A percentile compares a stretch with the other conserved stretches of the same genome.
Conservation (phyloP, 73 alveolate genomes). For the Stentor coeruleus region DNA sequence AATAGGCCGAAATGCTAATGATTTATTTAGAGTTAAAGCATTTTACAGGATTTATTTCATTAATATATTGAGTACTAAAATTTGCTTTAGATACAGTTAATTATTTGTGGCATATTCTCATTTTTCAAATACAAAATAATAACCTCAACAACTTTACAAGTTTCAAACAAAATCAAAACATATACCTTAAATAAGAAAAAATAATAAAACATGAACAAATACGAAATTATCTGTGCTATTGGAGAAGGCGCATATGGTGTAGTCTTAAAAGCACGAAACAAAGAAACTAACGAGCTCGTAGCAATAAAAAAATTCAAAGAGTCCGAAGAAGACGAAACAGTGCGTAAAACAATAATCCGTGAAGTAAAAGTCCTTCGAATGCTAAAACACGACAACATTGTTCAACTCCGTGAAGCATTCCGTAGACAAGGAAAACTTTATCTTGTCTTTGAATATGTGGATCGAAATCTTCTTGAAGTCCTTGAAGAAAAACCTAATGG, state of each 20-base stretch:
- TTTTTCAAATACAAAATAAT: too few relatives aligned
- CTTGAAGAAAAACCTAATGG: slow-evolving; percentile 82
- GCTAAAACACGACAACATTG: slow-evolving; percentile 67
- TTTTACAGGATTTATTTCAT: too few relatives aligned
- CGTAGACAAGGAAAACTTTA: slow-evolving; percentile 68
- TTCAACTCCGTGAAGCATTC: slow-evolving; percentile 75
- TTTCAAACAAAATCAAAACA: too few relatives aligned
- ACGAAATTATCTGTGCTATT: slow-evolving; percentile 64
- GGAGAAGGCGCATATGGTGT: slow-evolving; percentile 77
- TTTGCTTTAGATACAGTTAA: too few relatives aligned
- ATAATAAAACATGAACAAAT: too few relatives aligned
- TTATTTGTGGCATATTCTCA: too few relatives aligned
- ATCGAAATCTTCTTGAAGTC: slow-evolving; percentile 75
- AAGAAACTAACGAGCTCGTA: slow-evolving; percentile 44
- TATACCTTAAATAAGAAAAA: too few relatives aligned
- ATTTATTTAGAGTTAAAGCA: too few relatives aligned
- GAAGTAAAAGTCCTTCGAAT: slow-evolving; percentile 70
- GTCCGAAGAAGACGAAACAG: slow-evolving; percentile 55
- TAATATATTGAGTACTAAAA: too few relatives aligned
- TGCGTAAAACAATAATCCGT: slow-evolving; percentile 59
- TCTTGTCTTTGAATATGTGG: slow-evolving; percentile 84
- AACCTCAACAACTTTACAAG: too few relatives aligned
- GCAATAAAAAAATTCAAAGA: slow-evolving; percentile 63
- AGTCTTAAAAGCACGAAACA: slow-evolving; percentile 46
- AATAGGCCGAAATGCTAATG: too few relatives aligned